Evolutionary conservation across 148 eudicot genomes (phyloP).

Genomic region (Selenicereus undatus): DNA sequence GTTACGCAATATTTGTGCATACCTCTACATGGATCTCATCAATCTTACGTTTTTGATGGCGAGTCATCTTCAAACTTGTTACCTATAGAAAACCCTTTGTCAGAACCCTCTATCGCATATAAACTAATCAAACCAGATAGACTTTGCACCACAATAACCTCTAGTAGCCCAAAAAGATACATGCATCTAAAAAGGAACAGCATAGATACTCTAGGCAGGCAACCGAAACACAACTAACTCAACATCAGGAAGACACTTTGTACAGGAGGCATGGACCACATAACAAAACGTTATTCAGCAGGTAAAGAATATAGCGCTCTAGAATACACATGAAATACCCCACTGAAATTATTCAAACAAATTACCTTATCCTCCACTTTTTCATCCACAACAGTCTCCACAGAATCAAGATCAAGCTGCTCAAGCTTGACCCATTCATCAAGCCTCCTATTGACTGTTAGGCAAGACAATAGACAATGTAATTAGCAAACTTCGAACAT

Average conservation of each 20-base stretch:
- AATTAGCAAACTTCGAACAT: background rate
- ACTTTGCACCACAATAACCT: background rate
- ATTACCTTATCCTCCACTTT: constrained; percentile 97
- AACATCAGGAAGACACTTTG: background rate
- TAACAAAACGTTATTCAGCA: background rate
- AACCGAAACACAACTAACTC: background rate
- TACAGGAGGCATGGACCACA: background rate
- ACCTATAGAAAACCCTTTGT: constrained; percentile 41
- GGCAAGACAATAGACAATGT: background rate
- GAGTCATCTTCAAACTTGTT: constrained; percentile 94
- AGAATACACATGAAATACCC: background rate
- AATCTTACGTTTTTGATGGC: constrained; percentile 97
- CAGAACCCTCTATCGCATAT: background rate
- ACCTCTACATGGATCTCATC: constrained; percentile 98
- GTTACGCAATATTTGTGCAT: constrained; percentile 1
- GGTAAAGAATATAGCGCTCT: background rate
- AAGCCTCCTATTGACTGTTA: constrained; percentile 89
- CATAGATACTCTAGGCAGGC: background rate
- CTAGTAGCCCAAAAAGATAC: background rate
- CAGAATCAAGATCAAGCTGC: constrained; percentile 94
- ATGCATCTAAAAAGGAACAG: background rate
- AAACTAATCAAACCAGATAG: background rate
- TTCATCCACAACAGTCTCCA: constrained; percentile 90
- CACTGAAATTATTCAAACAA: background rate
- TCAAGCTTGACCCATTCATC: constrained; percentile 98